phyloP scores from a whole-genome alignment of 2,329 filamentous ascomycete genomes.

The Ophiostoma quercus region DNA sequence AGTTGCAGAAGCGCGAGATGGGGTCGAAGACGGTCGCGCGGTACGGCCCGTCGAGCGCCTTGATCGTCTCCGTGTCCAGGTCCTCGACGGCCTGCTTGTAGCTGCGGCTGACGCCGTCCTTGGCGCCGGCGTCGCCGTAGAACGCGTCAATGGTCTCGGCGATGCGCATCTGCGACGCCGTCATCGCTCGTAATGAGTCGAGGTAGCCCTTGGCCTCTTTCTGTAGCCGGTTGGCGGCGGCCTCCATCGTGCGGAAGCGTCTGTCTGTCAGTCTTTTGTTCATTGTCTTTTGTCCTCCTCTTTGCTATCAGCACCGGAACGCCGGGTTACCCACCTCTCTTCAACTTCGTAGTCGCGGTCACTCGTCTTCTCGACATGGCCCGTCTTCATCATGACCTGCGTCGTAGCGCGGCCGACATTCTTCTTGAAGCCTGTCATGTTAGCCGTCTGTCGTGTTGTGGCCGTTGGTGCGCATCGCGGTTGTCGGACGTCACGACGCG shows the following conservation, averaged over 20 bases:
- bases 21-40: slow-evolving; percentile 92
- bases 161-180: slow-evolving; percentile 97
- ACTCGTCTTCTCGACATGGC: slow-evolving; percentile 97
- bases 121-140: slow-evolving; percentile 92
- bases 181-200: slow-evolving; percentile 96
- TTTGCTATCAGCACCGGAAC: neutral
- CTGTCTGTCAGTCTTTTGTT: slow-evolving; percentile 41
- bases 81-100: slow-evolving; percentile 99
- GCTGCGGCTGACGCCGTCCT: slow-evolving; percentile 88
- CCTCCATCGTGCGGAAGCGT: slow-evolving; percentile 95
- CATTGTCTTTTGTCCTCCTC: neutral
- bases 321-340: slow-evolving; percentile 59
- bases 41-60: slow-evolving; percentile 94
- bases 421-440: slow-evolving; percentile 69
- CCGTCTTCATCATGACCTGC: slow-evolving; percentile 99
- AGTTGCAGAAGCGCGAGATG: slow-evolving; percentile 92
- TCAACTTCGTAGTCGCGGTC: slow-evolving; percentile 99
- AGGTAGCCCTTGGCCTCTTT: slow-evolving; percentile 98
- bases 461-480: too few relatives aligned
- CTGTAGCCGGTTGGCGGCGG: slow-evolving; percentile 83
- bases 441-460: neutral
- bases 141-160: slow-evolving; percentile 99
- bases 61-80: slow-evolving; percentile 95
- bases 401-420: slow-evolving; percentile 98
- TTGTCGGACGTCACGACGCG: neutral